phyloP scores from a whole-genome alignment of 2,329 filamentous ascomycete species.

The Stenocarpella maydis region DNA sequence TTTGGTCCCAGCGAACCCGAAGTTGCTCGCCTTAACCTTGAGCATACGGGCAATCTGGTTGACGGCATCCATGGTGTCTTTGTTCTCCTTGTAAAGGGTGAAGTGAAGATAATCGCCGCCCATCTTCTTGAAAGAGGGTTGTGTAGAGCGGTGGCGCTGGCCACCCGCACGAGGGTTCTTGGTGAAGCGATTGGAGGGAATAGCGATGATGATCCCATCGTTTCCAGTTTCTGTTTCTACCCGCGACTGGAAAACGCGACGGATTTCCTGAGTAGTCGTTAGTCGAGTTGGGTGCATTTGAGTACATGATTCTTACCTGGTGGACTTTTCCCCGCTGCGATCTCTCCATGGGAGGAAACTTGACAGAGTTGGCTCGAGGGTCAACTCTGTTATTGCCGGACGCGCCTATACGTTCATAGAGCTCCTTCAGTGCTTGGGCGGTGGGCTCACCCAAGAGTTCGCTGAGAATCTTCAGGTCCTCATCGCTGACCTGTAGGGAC shows the following conservation, averaged over 20 bases:
- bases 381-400: slow-evolving; percentile 42
- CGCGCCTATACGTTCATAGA: slow-evolving; percentile 48
- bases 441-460: slow-evolving; percentile 51
- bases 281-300: neutral
- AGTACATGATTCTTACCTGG: slow-evolving; percentile 46
- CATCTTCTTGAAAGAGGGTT: slow-evolving; percentile 37
- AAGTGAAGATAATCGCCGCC: slow-evolving; percentile 87
- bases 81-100: slow-evolving; percentile 95
- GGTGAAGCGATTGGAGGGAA: slow-evolving; percentile 63
- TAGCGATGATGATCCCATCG: slow-evolving; percentile 69
- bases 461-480: slow-evolving; percentile 48
- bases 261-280: slow-evolving; percentile 60
- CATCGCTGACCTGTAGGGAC: slow-evolving; percentile 40
- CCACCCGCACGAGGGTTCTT: slow-evolving; percentile 45
- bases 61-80: slow-evolving; percentile 92
- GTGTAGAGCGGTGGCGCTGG: slow-evolving; percentile 36
- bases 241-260: slow-evolving; percentile 79
- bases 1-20: slow-evolving; percentile 84
- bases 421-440: slow-evolving; percentile 50
- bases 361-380: slow-evolving; percentile 44
- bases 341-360: slow-evolving; percentile 54
- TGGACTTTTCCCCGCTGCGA: slow-evolving; percentile 58
- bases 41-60: slow-evolving; percentile 78
- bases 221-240: slow-evolving; percentile 76
- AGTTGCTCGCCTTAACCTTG: slow-evolving; percentile 77